These are phyloP conservation scores for Phialocephala sp. DNA, from an alignment of 2,329 filamentous ascomycete species.

Conservation along the genomic window DNA sequence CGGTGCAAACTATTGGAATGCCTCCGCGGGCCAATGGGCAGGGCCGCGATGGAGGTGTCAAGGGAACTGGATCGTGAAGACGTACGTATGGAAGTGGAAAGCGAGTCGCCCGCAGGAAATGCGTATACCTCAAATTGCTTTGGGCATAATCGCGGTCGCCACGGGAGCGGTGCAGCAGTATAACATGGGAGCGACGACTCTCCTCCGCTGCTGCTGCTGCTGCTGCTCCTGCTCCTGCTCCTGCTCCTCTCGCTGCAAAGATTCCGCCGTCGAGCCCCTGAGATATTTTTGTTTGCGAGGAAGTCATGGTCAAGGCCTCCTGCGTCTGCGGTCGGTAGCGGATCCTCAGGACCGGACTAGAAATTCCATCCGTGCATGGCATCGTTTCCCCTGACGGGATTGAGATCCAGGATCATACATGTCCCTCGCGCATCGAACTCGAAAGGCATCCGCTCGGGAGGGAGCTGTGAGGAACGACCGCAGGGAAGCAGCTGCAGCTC, in stretches of 20 bases:
- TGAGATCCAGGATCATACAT: conserved; percentile 9
- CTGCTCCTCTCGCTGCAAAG: not conserved
- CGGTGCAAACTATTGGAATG: conserved; percentile 1
- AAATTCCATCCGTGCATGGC: conserved; percentile 9
- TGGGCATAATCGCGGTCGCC: conserved; percentile 11
- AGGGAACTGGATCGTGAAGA: not conserved
- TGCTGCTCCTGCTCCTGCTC: not conserved
- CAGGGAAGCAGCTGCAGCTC: not conserved
- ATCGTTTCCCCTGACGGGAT: not conserved
- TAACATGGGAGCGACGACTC: not conserved
- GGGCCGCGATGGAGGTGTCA: not conserved
- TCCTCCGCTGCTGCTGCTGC: not conserved
- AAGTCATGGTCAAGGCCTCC: conserved; percentile 10
- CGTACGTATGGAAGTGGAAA: not conserved
- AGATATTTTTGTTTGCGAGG: conserved; percentile 5
- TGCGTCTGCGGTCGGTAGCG: conserved; percentile 11
- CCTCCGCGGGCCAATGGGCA: not conserved
- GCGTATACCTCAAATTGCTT: conserved; percentile 11
- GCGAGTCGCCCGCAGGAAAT: conserved; percentile 4
- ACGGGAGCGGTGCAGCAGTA: not conserved
- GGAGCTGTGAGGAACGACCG: conserved; percentile 9
- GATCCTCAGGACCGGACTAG: conserved; percentile 11
- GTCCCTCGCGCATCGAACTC: conserved; percentile 7
- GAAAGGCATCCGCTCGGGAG: conserved; percentile 1
- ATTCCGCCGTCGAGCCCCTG: conserved; percentile 6